Base-by-base conservation (phyloP, 2,329 filamentous ascomycete genomes). In the Saccharata proteae region DNA sequence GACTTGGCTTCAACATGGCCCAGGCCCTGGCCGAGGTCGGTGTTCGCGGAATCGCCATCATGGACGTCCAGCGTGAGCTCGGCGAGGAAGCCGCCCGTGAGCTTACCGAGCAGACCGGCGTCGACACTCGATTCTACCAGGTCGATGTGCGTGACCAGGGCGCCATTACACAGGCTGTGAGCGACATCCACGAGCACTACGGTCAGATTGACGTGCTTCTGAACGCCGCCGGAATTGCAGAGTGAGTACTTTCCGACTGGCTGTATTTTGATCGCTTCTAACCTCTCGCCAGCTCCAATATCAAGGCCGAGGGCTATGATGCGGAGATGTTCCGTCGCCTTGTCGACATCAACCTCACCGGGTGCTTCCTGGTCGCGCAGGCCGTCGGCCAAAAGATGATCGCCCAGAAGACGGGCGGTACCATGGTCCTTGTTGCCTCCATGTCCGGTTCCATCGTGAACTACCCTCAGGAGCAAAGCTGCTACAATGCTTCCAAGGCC, bases 401-500 rank as follows among this genome's bases (percentile, higher is more conserved):
- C 58, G 62, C 66, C n/a, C 69, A 72, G 34, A 67, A 69, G 48
- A 76, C 75, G 58, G 73, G 75, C 9, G 80, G 80, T 24, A 77
- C 71, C 47, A 79, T 86, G 49, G 67, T 86, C 48, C 71, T 84
- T 39, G 73, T 85, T 32, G 79, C 78, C 18, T 82, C 77, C 47
- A 85, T 62, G 52, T 59, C 57, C 16, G 58, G 56, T 22, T 46
- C 45, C 13, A 49, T 62, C 16, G 58, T 62, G 43, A 62, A 62
- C 47, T 58, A 54, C 39, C 58, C 80, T 5, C 80, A 86, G 60
- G 77, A 84, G 62, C 80, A 86, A 61, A 74, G 67, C 27, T 81
- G 77, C 58, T 88, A 88, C 71, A 86, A 86, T 49, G 79, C 80
- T 17, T 82, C 77, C 58, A 86, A 86, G 69, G 79, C 81, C 11